phyloP scores from a whole-genome alignment of 2,329 filamentous ascomycete species.

The Colletotrichum abscissum region DNA sequence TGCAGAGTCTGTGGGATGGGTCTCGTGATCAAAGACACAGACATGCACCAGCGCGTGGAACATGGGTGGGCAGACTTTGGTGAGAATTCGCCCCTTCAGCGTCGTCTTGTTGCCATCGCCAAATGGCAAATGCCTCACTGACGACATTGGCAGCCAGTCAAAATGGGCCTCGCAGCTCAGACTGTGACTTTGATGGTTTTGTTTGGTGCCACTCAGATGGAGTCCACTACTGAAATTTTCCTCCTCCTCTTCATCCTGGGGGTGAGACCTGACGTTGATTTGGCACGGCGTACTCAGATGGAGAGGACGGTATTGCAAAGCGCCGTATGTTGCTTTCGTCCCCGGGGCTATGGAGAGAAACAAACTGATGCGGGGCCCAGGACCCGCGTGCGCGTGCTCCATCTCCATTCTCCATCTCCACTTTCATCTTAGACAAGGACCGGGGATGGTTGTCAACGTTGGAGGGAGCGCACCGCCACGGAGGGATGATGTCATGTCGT shows the following conservation, averaged over 20 bases:
- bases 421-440: conserved; percentile 11
- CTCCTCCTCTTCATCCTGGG: neutral
- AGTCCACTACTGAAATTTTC: neutral
- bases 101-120: conserved; percentile 14
- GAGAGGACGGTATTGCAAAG: neutral
- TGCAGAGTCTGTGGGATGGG: neutral
- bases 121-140: conserved; percentile 32
- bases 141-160: conserved; percentile 25
- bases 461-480: conserved; percentile 28
- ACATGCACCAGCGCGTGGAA: conserved; percentile 1
- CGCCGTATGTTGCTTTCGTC: neutral
- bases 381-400: neutral
- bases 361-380: neutral
- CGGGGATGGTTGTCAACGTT: conserved; percentile 18
- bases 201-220: conserved; percentile 22
- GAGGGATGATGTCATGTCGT: conserved; percentile 29
- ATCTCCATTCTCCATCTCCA: neutral
- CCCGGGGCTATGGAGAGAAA: conserved; percentile 1
- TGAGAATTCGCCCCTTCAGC: conserved; percentile 5
- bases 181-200: conserved; percentile 14
- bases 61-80: neutral
- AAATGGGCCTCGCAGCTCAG: conserved; percentile 21
- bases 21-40: conserved; percentile 28
- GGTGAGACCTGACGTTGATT: neutral
- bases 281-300: neutral